Conservation (phyloP, 192 early-diverging fungal genomes). For the Gonapodya prolifera region DNA sequence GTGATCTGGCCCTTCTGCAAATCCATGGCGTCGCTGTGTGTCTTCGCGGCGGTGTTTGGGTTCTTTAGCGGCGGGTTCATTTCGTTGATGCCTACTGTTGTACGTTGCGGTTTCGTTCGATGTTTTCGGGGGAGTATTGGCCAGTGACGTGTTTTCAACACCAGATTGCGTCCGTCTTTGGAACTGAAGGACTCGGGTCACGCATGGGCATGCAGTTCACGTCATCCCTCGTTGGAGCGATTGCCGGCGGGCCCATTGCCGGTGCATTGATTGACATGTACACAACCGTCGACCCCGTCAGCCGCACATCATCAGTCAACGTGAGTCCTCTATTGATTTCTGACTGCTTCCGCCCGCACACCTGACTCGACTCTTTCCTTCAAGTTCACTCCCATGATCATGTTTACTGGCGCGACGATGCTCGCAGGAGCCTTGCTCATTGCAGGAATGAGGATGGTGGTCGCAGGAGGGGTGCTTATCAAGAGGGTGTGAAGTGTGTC, state of each 20-base stretch:
- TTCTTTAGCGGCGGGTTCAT: constrained; percentile 28
- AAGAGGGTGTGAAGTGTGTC: neutral
- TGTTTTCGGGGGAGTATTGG: too few species aligned
- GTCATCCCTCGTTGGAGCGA: neutral
- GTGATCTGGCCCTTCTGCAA: constrained; percentile 11
- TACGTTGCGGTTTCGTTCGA: too few species aligned
- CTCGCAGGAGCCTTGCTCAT: neutral
- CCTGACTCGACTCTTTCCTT: neutral
- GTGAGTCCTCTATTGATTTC: too few species aligned
- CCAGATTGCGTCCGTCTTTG: neutral
- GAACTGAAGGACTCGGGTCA: neutral
- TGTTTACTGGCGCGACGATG: neutral
- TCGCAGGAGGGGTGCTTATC: neutral
- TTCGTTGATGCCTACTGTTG: constrained; percentile 23
- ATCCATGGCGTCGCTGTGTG: neutral
- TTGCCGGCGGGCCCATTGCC: neutral
- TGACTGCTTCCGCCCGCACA: too few species aligned
- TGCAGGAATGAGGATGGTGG: neutral
- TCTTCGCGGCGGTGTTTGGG: constrained; percentile 21
- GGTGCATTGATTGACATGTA: neutral
- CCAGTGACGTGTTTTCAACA: too few species aligned
- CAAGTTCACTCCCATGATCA: neutral
- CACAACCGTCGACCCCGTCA: neutral
- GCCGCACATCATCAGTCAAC: too few species aligned
- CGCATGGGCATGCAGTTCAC: neutral